Evolutionary conservation across 139 green algal species (phyloP).

Genomic region (Picochlorum sp.): DNA sequence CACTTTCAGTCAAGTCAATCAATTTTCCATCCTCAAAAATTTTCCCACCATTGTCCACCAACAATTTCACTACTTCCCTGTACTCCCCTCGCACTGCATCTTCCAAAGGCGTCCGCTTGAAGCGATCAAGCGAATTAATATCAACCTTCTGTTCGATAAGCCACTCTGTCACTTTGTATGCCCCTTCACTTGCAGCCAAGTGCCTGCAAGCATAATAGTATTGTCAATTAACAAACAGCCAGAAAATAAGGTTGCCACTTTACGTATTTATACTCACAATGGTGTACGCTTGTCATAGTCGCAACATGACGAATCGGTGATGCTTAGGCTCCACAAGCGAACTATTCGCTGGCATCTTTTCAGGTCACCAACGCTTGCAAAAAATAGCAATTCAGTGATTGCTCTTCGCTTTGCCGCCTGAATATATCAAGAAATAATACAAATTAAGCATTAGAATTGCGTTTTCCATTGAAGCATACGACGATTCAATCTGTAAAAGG

Average conservation of each 20-base stretch:
- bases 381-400: constrained; percentile 85
- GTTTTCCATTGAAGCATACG: no score
- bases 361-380: constrained; percentile 68
- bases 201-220: constrained; percentile 43
- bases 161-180: constrained; percentile 70
- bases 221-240: neutral
- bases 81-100: constrained; percentile 73
- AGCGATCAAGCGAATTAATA: constrained; percentile 64
- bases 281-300: constrained; percentile 83
- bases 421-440: neutral
- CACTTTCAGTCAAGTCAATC: constrained; percentile 39
- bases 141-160: constrained; percentile 53
- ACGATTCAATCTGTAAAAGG: no score
- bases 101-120: constrained; percentile 77
- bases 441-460: no score
- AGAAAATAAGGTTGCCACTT: neutral
- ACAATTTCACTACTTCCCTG: constrained; percentile 58
- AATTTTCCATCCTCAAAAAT: constrained; percentile 31
- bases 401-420: constrained; percentile 65
- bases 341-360: constrained; percentile 58
- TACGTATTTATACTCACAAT: constrained; percentile 46
- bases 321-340: constrained; percentile 54
- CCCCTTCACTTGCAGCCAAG: constrained; percentile 61
- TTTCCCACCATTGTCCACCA: constrained; percentile 44
- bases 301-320: constrained; percentile 54